Conservation (phyloP, 345 rosid species). For the Ceriops tagal region DNA sequence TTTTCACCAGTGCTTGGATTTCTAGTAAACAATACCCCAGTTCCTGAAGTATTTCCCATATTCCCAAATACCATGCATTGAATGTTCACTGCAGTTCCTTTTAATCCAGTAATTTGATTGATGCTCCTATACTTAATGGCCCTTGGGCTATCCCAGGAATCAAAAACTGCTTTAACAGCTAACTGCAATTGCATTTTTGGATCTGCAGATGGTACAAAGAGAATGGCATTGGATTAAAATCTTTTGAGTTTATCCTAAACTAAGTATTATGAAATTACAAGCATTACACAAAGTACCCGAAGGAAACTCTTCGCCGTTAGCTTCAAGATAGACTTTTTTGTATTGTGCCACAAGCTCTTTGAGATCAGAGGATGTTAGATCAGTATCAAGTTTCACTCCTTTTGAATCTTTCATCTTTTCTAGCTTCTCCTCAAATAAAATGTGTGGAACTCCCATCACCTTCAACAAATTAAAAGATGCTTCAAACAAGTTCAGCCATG, state of each 20-base stretch:
- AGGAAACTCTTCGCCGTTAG: conserved; percentile 69
- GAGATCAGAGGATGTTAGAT: conserved; percentile 67
- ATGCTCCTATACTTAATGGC: conserved; percentile 81
- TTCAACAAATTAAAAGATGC: conserved; percentile 20
- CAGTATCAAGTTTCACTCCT: conserved; percentile 66
- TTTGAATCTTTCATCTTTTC: conserved; percentile 61
- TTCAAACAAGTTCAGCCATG: conserved; percentile 5
- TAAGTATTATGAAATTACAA: neutral
- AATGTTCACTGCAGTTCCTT: conserved; percentile 89
- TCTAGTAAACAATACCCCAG: conserved; percentile 91
- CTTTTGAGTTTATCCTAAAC: neutral
- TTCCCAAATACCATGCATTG: conserved; percentile 96
- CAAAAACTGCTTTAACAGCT: conserved; percentile 76
- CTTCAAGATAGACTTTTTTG: conserved; percentile 66
- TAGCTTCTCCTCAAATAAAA: conserved; percentile 70
- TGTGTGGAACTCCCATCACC: conserved; percentile 91
- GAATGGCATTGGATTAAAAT: neutral
- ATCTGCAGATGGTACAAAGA: conserved; percentile 36
- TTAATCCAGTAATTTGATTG: conserved; percentile 81
- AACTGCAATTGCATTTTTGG: conserved; percentile 67
- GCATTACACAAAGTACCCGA: conserved; percentile 46
- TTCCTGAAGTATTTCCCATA: conserved; percentile 93
- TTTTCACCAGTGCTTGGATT: conserved; percentile 94
- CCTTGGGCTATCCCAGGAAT: conserved; percentile 91
- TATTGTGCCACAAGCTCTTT: conserved; percentile 77